A percentile compares a stretch with the other conserved stretches of the same genome.
phyloP scores from a whole-genome alignment of 805 yeast genomes.

The Candida peoriensis region DNA sequence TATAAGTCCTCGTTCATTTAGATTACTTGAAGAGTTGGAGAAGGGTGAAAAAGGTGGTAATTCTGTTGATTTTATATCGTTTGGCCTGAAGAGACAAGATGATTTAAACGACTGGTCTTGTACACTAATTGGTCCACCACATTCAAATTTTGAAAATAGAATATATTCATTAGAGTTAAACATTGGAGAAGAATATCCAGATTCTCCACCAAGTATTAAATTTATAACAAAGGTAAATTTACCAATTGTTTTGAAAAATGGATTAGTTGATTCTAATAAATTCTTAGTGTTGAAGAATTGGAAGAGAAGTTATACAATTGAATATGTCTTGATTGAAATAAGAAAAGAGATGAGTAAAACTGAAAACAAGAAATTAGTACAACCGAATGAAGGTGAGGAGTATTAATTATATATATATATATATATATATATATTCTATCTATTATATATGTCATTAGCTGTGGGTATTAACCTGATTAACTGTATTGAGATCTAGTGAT shows the following conservation, averaged over 20 bases:
- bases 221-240: constrained; percentile 83
- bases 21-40: constrained; percentile 91
- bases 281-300: constrained; percentile 70
- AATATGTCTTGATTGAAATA: constrained; percentile 81
- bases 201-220: constrained; percentile 75
- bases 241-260: constrained; percentile 82
- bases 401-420: no score
- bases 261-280: constrained; percentile 43
- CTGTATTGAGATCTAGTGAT: no score
- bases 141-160: constrained; percentile 83
- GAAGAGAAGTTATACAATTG: constrained; percentile 92
- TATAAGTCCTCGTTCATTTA: constrained; percentile 82
- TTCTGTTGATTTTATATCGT: constrained; percentile 94
- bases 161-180: constrained; percentile 78
- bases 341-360: constrained; percentile 88
- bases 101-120: constrained; percentile 99
- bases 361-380: constrained; percentile 76
- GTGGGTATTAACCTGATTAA: no score
- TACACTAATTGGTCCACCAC: constrained; percentile 96
- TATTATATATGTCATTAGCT: no score
- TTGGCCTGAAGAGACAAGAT: constrained; percentile 85
- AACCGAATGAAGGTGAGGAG: constrained; percentile 77
- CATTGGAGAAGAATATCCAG: constrained; percentile 86
- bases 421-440: no score
- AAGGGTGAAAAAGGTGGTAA: constrained; percentile 98